Conservation (phyloP, 1,139 yeast species). For the Zygosaccharomyces sapae region DNA sequence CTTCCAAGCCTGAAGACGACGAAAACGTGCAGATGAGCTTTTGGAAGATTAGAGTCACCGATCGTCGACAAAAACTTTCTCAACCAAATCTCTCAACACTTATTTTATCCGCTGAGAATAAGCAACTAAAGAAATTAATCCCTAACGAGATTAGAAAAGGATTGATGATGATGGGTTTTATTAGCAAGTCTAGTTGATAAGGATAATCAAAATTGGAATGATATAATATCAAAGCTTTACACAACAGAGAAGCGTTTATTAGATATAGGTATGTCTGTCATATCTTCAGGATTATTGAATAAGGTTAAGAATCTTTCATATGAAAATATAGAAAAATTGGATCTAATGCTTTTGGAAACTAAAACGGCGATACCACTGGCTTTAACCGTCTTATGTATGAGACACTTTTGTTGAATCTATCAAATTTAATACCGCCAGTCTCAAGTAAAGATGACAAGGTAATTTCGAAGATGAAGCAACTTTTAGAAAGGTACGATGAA, state of each 20-base stretch:
- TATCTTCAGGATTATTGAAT: constrained; percentile 41
- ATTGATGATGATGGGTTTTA: constrained; percentile 46
- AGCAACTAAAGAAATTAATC: constrained; percentile 30
- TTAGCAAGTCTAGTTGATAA: constrained; percentile 44
- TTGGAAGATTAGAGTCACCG: constrained; percentile 2
- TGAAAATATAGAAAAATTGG: constrained; percentile 39
- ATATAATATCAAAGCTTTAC: constrained; percentile 47
- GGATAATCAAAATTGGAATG: constrained; percentile 52
- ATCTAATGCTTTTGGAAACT: constrained; percentile 35
- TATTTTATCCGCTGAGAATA: constrained; percentile 16
- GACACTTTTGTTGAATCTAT: constrained; percentile 44
- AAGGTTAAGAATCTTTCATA: constrained; percentile 43
- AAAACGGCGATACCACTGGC: constrained; percentile 37
- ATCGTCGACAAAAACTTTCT: background rate
- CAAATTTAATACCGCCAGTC: constrained; percentile 22
- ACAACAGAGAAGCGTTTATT: constrained; percentile 41
- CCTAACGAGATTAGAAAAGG: constrained; percentile 44
- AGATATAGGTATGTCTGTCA: constrained; percentile 40
- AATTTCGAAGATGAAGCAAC: constrained; percentile 34
- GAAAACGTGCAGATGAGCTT: constrained; percentile 32
- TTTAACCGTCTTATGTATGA: constrained; percentile 42
- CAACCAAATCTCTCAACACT: constrained; percentile 21
- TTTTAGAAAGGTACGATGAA: constrained; percentile 42
- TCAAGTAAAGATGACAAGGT: constrained; percentile 33
- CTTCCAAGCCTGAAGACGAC: constrained; percentile 23